These are phyloP conservation scores for Phytophthora podocarpi DNA, from an alignment of 352 stramenopile genomes.

Conservation along the genomic window DNA sequence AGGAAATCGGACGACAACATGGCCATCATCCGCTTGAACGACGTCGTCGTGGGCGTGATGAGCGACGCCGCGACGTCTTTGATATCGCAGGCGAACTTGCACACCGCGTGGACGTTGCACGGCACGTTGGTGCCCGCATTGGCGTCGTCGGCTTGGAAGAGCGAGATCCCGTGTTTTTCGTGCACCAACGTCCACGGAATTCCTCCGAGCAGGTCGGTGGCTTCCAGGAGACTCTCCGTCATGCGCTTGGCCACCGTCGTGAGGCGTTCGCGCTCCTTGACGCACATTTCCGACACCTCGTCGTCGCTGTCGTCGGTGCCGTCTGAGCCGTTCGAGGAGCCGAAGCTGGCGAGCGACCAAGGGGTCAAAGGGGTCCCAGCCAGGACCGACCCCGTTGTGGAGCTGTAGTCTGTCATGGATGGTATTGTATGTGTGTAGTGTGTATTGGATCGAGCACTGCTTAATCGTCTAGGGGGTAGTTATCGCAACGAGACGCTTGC, in stretches of 20 bases:
- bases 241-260: constrained; percentile 81
- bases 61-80: constrained; percentile 84
- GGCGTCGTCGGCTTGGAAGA: constrained; percentile 73
- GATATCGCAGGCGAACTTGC: constrained; percentile 81
- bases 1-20: constrained; percentile 87
- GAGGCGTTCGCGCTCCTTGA: constrained; percentile 72
- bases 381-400: constrained; percentile 9
- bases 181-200: constrained; percentile 79
- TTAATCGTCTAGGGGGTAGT: constrained; percentile 1
- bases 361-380: constrained; percentile 21
- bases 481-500: too few species aligned
- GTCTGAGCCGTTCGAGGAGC: constrained; percentile 28
- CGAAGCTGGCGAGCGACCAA: constrained; percentile 25
- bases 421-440: background rate
- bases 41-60: constrained; percentile 77
- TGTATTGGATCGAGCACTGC: constrained; percentile 13
- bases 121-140: constrained; percentile 56
- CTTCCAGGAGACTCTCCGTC: constrained; percentile 76
- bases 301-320: constrained; percentile 23
- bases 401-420: constrained; percentile 30
- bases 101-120: constrained; percentile 88
- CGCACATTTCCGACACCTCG: constrained; percentile 32
- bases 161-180: constrained; percentile 84
- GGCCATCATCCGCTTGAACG: constrained; percentile 88
- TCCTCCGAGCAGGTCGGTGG: constrained; percentile 73